Conservation (phyloP, 148 eudicot genomes). For the Cornus kousa region DNA sequence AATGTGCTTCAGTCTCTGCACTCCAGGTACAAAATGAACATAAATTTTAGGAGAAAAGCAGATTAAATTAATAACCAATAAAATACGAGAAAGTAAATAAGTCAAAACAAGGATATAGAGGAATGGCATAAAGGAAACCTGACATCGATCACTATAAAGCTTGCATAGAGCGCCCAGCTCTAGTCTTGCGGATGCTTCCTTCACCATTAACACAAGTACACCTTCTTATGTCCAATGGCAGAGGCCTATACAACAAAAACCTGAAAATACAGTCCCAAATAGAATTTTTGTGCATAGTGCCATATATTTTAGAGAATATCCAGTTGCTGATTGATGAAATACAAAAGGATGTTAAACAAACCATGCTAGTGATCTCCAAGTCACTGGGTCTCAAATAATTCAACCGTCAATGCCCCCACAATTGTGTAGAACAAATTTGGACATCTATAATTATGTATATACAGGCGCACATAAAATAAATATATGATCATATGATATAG, state of each 20-base stretch:
- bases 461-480: conserved; percentile 38
- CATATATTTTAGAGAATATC: too few relatives aligned
- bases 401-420: too few relatives aligned
- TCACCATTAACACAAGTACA: conserved; percentile 77
- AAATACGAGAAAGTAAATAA: too few relatives aligned
- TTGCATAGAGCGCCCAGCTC: conserved; percentile 54
- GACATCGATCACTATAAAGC: conserved; percentile 49
- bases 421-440: too few relatives aligned
- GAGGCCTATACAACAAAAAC: conserved; percentile 71
- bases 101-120: too few relatives aligned
- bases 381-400: too few relatives aligned
- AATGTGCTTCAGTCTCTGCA: neutral
- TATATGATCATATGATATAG: conserved; percentile 10
- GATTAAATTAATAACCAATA: too few relatives aligned
- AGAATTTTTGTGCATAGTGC: neutral
- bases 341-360: too few relatives aligned
- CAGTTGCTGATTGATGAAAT: too few relatives aligned
- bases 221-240: conserved; percentile 82
- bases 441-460: too few relatives aligned
- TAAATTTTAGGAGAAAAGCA: neutral
- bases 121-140: conserved; percentile 13
- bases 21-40: neutral
- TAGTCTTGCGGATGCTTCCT: conserved; percentile 50
- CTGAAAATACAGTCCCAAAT: conserved; percentile 33
- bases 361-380: too few relatives aligned